Conservation (phyloP, 139 green algal species). For the Zygnema circumcarinatum region DNA sequence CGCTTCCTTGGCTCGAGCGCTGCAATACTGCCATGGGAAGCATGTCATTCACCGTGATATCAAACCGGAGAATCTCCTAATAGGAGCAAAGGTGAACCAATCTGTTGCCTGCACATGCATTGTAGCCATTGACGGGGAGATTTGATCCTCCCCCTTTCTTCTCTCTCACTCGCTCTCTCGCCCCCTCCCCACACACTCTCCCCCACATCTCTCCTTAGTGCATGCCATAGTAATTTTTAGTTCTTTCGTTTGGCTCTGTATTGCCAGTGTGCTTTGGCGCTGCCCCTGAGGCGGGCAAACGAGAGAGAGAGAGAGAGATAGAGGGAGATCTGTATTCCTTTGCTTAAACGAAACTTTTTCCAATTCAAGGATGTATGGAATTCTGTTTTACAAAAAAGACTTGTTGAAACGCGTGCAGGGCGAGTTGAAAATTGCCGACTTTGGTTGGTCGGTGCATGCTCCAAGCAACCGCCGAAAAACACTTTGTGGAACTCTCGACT, state of each 20-base stretch:
- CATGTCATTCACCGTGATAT: constrained; percentile 99
- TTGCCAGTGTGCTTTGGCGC: neutral
- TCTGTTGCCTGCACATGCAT: too few relatives aligned
- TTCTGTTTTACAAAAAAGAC: neutral
- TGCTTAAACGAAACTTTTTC: neutral
- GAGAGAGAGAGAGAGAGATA: neutral
- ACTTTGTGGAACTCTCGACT: constrained; percentile 98
- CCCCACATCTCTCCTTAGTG: neutral
- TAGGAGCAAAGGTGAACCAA: constrained; percentile 85
- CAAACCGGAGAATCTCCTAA: constrained; percentile 96
- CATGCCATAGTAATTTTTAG: neutral
- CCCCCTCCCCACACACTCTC: neutral
- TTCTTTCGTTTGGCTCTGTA: neutral
- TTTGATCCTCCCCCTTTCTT: too few relatives aligned
- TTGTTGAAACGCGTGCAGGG: constrained; percentile 63
- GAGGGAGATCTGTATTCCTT: neutral
- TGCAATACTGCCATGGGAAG: constrained; percentile 95
- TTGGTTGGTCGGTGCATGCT: constrained; percentile 97
- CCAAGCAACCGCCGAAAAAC: constrained; percentile 86
- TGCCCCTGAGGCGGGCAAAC: neutral
- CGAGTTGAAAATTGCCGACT: constrained; percentile 98
- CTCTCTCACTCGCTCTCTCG: neutral
- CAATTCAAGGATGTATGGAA: neutral
- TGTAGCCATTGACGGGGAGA: too few relatives aligned
- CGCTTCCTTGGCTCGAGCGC: constrained; percentile 74